phyloP scores from a whole-genome alignment of 169 alveolate genomes.

The Neospora caninum region DNA sequence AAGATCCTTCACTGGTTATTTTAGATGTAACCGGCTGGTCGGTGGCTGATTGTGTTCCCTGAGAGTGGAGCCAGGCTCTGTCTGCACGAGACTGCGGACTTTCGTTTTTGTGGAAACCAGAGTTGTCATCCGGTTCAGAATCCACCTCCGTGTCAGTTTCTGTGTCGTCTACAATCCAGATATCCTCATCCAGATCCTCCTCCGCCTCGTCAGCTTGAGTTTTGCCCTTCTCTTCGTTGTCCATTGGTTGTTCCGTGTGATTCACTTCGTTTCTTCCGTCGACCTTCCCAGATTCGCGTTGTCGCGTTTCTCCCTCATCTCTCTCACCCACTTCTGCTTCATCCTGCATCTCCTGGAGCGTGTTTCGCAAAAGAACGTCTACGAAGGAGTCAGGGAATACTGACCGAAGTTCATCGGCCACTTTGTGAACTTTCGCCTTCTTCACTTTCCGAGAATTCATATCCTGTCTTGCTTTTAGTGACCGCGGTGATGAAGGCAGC shows the following conservation, averaged over 20 bases:
- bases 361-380: neutral
- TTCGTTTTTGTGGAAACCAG: neutral
- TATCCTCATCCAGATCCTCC: neutral
- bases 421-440: neutral
- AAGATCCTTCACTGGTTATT: too few species aligned
- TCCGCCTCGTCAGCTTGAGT: neutral
- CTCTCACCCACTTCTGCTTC: neutral
- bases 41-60: too few species aligned
- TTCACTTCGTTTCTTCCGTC: neutral
- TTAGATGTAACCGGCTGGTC: too few species aligned
- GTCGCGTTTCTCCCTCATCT: neutral
- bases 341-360: neutral
- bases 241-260: neutral
- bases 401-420: neutral
- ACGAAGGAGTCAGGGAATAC: conserved; percentile 16
- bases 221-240: neutral
- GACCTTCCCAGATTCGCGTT: neutral
- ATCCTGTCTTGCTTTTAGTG: neutral
- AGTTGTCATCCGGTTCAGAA: neutral
- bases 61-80: neutral
- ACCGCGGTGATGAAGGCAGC: neutral
- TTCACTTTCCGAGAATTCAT: neutral
- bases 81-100: neutral
- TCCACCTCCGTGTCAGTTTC: neutral
- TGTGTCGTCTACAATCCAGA: conserved; percentile 1